Evolutionary conservation across 768 basidiomycete species (phyloP).

Genomic region (Tulasnella sp.): DNA sequence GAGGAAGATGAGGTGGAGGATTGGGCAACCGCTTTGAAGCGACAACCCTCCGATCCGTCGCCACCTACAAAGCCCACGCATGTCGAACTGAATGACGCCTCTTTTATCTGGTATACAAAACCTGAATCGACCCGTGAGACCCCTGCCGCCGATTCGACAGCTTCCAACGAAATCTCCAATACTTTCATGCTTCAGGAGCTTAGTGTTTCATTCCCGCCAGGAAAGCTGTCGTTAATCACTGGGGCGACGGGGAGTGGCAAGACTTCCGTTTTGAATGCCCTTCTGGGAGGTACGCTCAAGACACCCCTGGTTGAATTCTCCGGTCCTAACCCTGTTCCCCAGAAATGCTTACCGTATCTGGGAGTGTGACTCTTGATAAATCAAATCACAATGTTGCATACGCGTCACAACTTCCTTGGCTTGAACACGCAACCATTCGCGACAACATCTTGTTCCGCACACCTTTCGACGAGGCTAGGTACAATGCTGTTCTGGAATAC

Average conservation of each 20-base stretch:
- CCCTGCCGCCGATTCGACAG: not conserved
- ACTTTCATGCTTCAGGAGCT: conserved; percentile 46
- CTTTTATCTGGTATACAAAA: conserved; percentile 44
- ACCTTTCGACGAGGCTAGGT: conserved; percentile 45
- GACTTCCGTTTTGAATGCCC: conserved; percentile 46
- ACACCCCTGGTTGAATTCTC: conserved; percentile 5
- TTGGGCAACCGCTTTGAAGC: conserved; percentile 59
- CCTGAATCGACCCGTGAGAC: not conserved
- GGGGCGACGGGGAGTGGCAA: conserved; percentile 63
- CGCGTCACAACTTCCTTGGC: conserved; percentile 36
- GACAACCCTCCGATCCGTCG: no score
- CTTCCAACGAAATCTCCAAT: not conserved
- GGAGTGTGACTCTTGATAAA: conserved; percentile 45
- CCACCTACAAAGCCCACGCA: conserved; percentile 16
- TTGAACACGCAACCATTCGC: conserved; percentile 67
- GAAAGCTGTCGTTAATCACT: conserved; percentile 45
- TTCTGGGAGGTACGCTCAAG: conserved; percentile 48
- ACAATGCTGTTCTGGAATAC: conserved; percentile 53
- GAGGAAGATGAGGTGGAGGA: conserved; percentile 62
- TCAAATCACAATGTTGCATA: conserved; percentile 49
- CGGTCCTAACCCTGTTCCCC: not conserved
- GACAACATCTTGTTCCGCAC: conserved; percentile 73
- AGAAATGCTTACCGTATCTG: conserved; percentile 51
- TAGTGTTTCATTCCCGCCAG: conserved; percentile 44
- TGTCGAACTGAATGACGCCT: conserved; percentile 43